Conservation (phyloP, 257 asterid species). For the Solanum tarijense region DNA sequence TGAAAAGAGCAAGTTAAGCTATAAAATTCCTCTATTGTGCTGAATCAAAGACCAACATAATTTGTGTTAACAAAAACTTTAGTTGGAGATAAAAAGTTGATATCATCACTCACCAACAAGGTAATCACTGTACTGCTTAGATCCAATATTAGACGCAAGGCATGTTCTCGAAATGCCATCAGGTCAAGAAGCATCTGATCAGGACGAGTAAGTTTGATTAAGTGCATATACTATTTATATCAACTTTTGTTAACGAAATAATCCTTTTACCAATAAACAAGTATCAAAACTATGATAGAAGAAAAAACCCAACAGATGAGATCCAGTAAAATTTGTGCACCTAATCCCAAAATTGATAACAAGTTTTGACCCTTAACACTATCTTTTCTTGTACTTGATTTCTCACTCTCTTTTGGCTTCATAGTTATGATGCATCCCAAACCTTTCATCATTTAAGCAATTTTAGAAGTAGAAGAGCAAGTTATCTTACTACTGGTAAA, state of each 20-base stretch:
- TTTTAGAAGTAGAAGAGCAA: neutral
- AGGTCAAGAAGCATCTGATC: constrained; percentile 93
- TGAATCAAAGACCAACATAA: neutral
- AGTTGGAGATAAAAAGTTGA: neutral
- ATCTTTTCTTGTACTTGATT: neutral
- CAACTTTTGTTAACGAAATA: neutral
- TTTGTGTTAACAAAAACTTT: neutral
- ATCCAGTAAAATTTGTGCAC: neutral
- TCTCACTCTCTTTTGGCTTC: neutral
- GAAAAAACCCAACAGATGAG: neutral
- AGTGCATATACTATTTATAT: neutral
- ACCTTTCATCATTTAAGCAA: neutral
- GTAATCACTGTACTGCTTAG: constrained; percentile 98
- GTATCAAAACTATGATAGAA: neutral
- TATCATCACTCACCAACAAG: constrained; percentile 66
- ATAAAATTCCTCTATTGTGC: neutral
- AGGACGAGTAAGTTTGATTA: constrained; percentile 15
- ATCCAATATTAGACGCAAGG: constrained; percentile 93
- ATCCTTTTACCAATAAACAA: neutral
- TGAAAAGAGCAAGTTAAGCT: neutral
- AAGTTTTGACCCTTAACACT: neutral
- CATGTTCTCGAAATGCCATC: constrained; percentile 97
- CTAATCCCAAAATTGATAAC: neutral
- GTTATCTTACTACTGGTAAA: neutral
- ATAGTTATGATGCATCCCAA: neutral